These are phyloP conservation scores for Cladosporium sp. DNA, from an alignment of 2,329 filamentous ascomycete genomes.

Conservation along the genomic window DNA sequence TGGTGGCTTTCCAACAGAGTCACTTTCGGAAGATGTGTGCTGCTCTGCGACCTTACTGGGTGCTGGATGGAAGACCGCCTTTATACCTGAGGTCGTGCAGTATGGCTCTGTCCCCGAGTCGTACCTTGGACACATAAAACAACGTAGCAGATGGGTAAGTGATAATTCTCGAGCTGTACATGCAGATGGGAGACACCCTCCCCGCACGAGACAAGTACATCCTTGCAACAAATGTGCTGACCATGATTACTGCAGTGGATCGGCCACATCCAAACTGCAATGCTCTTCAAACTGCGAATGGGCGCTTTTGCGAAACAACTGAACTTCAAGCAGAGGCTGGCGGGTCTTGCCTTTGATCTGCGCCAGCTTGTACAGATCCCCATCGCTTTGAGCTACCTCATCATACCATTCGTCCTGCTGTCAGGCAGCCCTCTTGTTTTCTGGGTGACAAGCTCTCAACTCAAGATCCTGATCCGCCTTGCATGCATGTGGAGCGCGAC, in stretches of 20 bases:
- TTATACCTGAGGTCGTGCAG: slow-evolving; percentile 56
- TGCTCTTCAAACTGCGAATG: slow-evolving; percentile 14
- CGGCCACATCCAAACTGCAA: slow-evolving; percentile 15
- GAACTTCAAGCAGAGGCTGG: slow-evolving; percentile 38
- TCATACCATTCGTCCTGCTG: slow-evolving; percentile 55
- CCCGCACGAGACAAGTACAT: too few species aligned
- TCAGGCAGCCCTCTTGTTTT: slow-evolving; percentile 56
- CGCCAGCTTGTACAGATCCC: slow-evolving; percentile 43
- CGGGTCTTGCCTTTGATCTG: slow-evolving; percentile 55
- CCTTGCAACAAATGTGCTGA: neutral
- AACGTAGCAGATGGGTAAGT: slow-evolving; percentile 51
- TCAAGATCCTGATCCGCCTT: slow-evolving; percentile 14
- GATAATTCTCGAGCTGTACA: neutral
- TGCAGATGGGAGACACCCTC: too few species aligned
- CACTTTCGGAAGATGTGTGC: slow-evolving; percentile 57
- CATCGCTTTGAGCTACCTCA: slow-evolving; percentile 54
- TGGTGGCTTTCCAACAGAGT: slow-evolving; percentile 58
- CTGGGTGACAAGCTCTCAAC: slow-evolving; percentile 41
- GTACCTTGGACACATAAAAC: slow-evolving; percentile 52
- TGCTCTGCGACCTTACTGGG: slow-evolving; percentile 58
- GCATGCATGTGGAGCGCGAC: slow-evolving; percentile 13
- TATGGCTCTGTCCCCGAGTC: slow-evolving; percentile 58
- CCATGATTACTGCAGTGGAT: neutral
- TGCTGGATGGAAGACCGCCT: slow-evolving; percentile 59
- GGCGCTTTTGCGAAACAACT: slow-evolving; percentile 10